These are phyloP conservation scores for Nicotiana tomentosiformis DNA, from an alignment of 257 asterid species.

Conservation along the genomic window DNA sequence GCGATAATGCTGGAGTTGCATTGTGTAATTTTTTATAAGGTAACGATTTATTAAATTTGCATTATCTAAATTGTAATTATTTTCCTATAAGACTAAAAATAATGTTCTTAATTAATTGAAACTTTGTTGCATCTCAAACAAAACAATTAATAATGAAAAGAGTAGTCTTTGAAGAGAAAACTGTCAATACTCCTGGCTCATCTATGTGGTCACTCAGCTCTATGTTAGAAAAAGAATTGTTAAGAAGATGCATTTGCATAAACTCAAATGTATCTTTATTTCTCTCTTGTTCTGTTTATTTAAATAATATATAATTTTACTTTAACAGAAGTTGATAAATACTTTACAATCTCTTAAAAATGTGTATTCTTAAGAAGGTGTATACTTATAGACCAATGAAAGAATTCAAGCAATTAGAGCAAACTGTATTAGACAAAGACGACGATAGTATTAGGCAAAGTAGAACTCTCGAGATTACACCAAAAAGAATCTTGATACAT, in stretches of 20 bases:
- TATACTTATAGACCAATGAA: no score
- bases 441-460: no score
- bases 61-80: no score
- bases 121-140: not conserved
- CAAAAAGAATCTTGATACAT: no score
- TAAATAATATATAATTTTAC: not conserved
- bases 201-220: not conserved
- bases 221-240: not conserved
- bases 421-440: no score
- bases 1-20: not conserved
- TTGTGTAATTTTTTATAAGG: no score
- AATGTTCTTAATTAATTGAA: not conserved
- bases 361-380: no score
- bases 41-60: no score
- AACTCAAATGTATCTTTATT: not conserved
- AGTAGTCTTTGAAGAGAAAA: not conserved
- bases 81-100: not conserved
- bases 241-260: not conserved
- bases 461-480: no score
- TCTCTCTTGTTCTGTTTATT: not conserved
- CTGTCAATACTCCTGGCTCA: not conserved
- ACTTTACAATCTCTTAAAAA: no score
- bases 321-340: not conserved
- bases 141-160: not conserved
- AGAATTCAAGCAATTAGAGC: no score